Base-by-base conservation (phyloP, 2,329 filamentous ascomycete genomes). In the Aspergillus novofumigatus region DNA sequence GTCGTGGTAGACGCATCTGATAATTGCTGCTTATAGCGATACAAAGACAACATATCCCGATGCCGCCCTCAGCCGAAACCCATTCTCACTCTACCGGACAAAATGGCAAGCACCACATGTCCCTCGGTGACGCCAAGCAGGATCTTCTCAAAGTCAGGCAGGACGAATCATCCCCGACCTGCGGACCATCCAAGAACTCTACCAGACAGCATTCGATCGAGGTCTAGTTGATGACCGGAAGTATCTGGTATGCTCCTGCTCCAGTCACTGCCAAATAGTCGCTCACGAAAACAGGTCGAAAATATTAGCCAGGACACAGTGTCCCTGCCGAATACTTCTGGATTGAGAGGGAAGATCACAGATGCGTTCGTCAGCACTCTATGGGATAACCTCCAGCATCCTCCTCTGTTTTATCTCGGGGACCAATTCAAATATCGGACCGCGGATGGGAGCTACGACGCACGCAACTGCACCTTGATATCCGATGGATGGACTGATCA, bases 61-160 rank as follows among this genome's bases (percentile, higher is more conserved):
- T 44, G 41, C 10, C 41, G 8, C 20, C 41, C n/a, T 4, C 20
- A 5, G 11, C 2, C 0, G 41, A 44, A 21, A 44, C 1, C 8
- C 2, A 21, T n/a, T 44, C 17, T 21, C 17, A 8, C n/a, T 21
- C n/a, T 4, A 8, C n/a, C 0, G 17, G 41, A 21, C 41, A 44
- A 44, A 44, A 5, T 35, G 32, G 32, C 11, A 44, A 21, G n/a
- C n/a, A n/a, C 0, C 41, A 2, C 55, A 66, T n/a, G 21, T 47
- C 56, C 32, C 51, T 60, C 8, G 32, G n/a, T 32, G 53, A 53
- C 3, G 14, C 47, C 2, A 32, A 45, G 21, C 47, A 55, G n/a
- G 58, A 60, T 29, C 41, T 60, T 21, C n/a, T 48, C 44, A 60
- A n/a, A n/a, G 58, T n/a, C 58, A 60, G 21, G 51, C 47, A 28